phyloP scores from a whole-genome alignment of 1,284 basidiomycete genomes.

The Naganishia liquefaciens region DNA sequence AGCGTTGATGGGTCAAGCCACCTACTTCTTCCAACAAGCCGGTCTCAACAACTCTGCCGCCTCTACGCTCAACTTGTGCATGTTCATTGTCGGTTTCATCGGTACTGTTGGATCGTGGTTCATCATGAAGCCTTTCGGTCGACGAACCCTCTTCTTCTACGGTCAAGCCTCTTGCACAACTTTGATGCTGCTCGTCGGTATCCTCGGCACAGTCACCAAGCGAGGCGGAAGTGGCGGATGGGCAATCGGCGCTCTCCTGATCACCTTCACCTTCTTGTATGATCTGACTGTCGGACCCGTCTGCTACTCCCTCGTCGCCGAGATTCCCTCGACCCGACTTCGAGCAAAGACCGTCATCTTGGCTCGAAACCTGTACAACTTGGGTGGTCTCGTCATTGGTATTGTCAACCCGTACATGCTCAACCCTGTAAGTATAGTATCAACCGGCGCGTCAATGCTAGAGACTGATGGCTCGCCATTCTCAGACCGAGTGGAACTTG shows the following conservation, averaged over 20 bases:
- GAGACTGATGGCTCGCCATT: constrained; percentile 6
- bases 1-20: constrained; percentile 45
- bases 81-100: constrained; percentile 45
- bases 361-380: constrained; percentile 52
- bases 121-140: constrained; percentile 50
- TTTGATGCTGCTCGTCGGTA: constrained; percentile 44
- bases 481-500: constrained; percentile 41
- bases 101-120: constrained; percentile 51
- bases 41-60: constrained; percentile 43
- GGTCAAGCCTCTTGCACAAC: constrained; percentile 40
- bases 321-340: constrained; percentile 52
- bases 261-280: constrained; percentile 45
- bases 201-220: constrained; percentile 35
- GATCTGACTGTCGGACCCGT: constrained; percentile 36
- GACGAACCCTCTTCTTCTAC: constrained; percentile 49
- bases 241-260: constrained; percentile 43
- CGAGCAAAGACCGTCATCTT: constrained; percentile 57
- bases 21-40: constrained; percentile 51
- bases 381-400: constrained; percentile 43
- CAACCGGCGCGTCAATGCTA: constrained; percentile 15
- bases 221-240: constrained; percentile 35
- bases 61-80: constrained; percentile 47
- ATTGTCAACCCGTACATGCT: constrained; percentile 42
- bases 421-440: constrained; percentile 36
- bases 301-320: constrained; percentile 51